Base-by-base conservation (phyloP, 169 alveolate genomes). In the Babesia sp. region DNA sequence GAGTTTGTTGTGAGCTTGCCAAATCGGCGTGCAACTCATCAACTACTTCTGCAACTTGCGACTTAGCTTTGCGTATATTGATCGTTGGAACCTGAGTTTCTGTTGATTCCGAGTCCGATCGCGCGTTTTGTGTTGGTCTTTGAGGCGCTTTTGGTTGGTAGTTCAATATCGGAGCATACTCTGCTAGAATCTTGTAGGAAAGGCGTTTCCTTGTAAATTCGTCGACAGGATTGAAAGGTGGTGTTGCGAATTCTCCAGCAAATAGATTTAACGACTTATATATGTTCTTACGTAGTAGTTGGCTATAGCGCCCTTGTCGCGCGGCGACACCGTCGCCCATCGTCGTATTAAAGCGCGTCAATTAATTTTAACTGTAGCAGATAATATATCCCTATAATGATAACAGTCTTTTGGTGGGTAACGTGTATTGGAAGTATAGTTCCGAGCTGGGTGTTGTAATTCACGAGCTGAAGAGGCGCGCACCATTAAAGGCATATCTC, bases 191-290 rank as follows among this genome's bases (percentile, higher is more conserved):
- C 71, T 59, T 70, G 57, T 66, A 67, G 20, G 78, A 48, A 1
- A 79, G 34, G 44, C 63, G 74, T 24, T 61, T 45, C 51, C 81
- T 55, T 16, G 87, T 79, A 28, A 51, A 68, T 5, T 54, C 75
- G 61, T 70, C 82, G 28, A 28, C n/a, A 8, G 82, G 63, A 33
- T 61, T 70, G 61, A 36, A 79, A 28, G 83, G 76, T 20, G 46
- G 63, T 0, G 83, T 34, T 0, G 66, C 83, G 39, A 33, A 70
- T 61, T 79, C 82, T 0, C 87, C 87, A 6, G 87, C 83, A 46
- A 79, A 79, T 41, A 79, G n/a, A 44, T 79, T 79, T 22, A 79
- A 74, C 48, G 87, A 58, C 46, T 79, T 79, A 61, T 79, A 60
- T 22, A 79, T 14, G 61, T 53, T 70, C 33, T 29, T 34, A 34